Evolutionary conservation across 2,329 filamentous ascomycete species (phyloP).

Genomic region (Thyridium curvatum): DNA sequence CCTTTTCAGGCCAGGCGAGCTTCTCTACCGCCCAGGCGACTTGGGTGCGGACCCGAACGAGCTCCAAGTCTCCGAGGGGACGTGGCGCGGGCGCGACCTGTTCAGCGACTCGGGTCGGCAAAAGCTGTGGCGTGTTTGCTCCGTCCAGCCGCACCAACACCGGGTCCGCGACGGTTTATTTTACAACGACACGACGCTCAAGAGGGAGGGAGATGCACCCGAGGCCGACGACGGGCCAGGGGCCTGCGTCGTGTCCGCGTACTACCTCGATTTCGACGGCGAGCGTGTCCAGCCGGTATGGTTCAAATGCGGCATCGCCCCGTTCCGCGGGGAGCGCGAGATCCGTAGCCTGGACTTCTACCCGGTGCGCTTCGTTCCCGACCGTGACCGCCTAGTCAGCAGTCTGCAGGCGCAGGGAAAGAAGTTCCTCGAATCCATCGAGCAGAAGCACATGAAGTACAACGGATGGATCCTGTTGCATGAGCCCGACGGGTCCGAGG

Average conservation of each 20-base stretch:
- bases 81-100: too few relatives aligned
- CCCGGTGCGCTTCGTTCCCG: constrained; percentile 29
- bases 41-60: too few relatives aligned
- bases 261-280: constrained; percentile 36
- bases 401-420: constrained; percentile 4
- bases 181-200: too few relatives aligned
- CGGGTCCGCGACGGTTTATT: too few relatives aligned
- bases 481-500: too few relatives aligned
- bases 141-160: too few relatives aligned
- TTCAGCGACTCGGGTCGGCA: too few relatives aligned
- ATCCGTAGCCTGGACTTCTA: constrained; percentile 30
- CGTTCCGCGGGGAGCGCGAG: constrained; percentile 28
- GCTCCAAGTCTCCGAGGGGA: too few relatives aligned
- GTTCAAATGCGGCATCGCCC: constrained; percentile 26
- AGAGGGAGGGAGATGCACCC: too few relatives aligned
- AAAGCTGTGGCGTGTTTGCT: too few relatives aligned
- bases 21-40: constrained; percentile 7
- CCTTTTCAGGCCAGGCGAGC: constrained; percentile 31
- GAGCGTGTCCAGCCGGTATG: constrained; percentile 28
- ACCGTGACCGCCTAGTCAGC: constrained; percentile 25
- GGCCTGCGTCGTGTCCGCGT: constrained; percentile 13
- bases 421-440: not conserved
- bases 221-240: too few relatives aligned
- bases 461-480: constrained; percentile 26
- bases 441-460: constrained; percentile 20